A percentile compares a stretch with the other conserved stretches of the same genome.
Conservation (phyloP, 257 asterid species). For the Handroanthus guayacan region DNA sequence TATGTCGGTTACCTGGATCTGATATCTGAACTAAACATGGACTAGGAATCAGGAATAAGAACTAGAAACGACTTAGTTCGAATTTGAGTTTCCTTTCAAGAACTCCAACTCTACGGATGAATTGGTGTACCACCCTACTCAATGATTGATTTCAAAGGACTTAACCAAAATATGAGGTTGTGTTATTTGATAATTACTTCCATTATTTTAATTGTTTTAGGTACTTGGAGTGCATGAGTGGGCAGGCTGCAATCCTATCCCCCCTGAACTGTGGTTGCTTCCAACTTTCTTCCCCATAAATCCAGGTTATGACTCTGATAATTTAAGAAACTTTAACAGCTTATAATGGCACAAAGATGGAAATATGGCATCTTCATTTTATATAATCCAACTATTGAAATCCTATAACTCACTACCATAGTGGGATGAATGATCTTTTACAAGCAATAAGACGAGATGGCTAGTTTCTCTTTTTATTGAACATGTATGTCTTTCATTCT, state of each 20-base stretch:
- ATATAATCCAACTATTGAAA: not conserved
- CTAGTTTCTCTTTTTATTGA: not conserved
- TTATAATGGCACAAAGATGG: not conserved
- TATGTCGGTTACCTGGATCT: too few relatives aligned
- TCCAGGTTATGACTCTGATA: constrained; percentile 16
- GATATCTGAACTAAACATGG: not conserved
- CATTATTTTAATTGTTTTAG: not conserved
- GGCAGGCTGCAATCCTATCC: constrained; percentile 36
- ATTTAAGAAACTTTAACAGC: not conserved
- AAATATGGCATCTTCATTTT: not conserved
- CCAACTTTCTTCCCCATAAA: constrained; percentile 31
- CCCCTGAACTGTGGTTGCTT: constrained; percentile 37
- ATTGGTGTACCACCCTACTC: not conserved
- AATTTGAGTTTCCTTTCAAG: not conserved
- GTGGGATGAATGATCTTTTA: not conserved
- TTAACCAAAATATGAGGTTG: not conserved
- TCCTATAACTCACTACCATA: not conserved
- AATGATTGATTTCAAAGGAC: not conserved
- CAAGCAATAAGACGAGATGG: not conserved
- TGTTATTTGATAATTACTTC: not conserved
- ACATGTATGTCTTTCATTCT: not conserved
- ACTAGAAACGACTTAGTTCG: not conserved
- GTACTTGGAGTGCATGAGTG: constrained; percentile 36
- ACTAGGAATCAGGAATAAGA: not conserved
- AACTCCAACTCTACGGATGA: not conserved